Conservation (phyloP, 2,329 filamentous ascomycete species). For the Fusarium protoensiforme region DNA sequence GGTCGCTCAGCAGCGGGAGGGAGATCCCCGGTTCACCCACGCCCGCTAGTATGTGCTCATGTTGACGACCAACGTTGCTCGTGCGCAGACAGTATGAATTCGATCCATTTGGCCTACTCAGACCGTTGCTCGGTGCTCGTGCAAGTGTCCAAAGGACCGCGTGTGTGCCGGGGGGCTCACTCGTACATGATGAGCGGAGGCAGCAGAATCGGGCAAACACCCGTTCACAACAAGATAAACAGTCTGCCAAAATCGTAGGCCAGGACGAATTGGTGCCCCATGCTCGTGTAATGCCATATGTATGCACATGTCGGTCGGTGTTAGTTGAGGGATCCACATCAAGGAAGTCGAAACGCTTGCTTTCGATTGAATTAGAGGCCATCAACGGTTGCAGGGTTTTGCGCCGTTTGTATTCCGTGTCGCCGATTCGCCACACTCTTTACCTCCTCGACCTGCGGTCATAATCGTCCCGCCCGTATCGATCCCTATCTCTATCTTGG, state of each 20-base stretch:
- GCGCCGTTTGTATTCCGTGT: slow-evolving; percentile 27
- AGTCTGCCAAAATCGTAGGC: slow-evolving; percentile 32
- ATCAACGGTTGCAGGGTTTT: slow-evolving; percentile 20
- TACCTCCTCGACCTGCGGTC: slow-evolving; percentile 36
- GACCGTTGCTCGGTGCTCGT: slow-evolving; percentile 18
- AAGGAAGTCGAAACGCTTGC: slow-evolving; percentile 23
- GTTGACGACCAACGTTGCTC: slow-evolving; percentile 25
- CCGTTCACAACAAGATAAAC: slow-evolving; percentile 9
- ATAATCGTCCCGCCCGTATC: slow-evolving; percentile 35
- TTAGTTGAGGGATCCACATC: slow-evolving; percentile 27
- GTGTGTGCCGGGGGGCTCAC: slow-evolving; percentile 7
- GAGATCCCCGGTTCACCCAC: slow-evolving; percentile 33
- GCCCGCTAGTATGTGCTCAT: slow-evolving; percentile 16
- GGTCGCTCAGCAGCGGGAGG: slow-evolving; percentile 38
- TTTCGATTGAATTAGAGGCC: slow-evolving; percentile 15
- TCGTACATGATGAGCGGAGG: slow-evolving; percentile 19
- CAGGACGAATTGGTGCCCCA: slow-evolving; percentile 16
- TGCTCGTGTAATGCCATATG: slow-evolving; percentile 30
- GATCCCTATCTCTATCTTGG: slow-evolving; percentile 34
- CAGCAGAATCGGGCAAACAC: background rate
- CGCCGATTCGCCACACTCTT: slow-evolving; percentile 16
- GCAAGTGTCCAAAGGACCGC: slow-evolving; percentile 23
- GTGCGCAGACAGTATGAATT: slow-evolving; percentile 9
- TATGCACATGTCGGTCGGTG: slow-evolving; percentile 24
- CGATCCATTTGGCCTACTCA: slow-evolving; percentile 1